Evolutionary conservation across 2,329 filamentous ascomycete genomes (phyloP).

Genomic region (Dichotomopilus funicola): DNA sequence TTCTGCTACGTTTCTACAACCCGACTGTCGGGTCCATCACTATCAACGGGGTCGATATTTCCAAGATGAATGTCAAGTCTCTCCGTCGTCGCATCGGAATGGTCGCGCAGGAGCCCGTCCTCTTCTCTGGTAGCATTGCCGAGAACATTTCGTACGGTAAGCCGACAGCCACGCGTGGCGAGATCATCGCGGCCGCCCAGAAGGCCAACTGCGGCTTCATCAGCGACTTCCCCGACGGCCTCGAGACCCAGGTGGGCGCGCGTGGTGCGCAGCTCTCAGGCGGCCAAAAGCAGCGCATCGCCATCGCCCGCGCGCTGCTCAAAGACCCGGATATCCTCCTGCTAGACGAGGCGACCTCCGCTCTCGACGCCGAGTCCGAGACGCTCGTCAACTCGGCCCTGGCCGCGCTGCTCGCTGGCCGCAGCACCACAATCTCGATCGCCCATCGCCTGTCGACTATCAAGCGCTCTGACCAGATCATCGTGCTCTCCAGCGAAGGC

Average conservation of each 20-base stretch:
- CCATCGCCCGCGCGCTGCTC: slow-evolving; percentile 87
- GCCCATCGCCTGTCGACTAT: slow-evolving; percentile 94
- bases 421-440: slow-evolving; percentile 95
- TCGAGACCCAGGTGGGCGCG: slow-evolving; percentile 89
- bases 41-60: slow-evolving; percentile 79
- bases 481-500: slow-evolving; percentile 81
- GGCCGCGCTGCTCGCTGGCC: slow-evolving; percentile 69
- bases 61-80: slow-evolving; percentile 86
- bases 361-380: slow-evolving; percentile 92
- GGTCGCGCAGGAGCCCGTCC: slow-evolving; percentile 90
- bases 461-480: slow-evolving; percentile 89
- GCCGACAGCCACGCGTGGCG: slow-evolving; percentile 66
- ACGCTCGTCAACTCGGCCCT: slow-evolving; percentile 92
- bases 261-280: slow-evolving; percentile 90
- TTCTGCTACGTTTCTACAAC: slow-evolving; percentile 86
- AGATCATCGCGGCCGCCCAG: slow-evolving; percentile 80
- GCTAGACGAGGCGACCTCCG: slow-evolving; percentile 92
- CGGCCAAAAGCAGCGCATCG: slow-evolving; percentile 95
- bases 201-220: slow-evolving; percentile 97
- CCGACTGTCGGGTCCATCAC: slow-evolving; percentile 70
- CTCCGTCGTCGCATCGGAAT: slow-evolving; percentile 87
- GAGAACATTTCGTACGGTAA: slow-evolving; percentile 91
- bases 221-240: slow-evolving; percentile 88
- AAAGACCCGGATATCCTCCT: slow-evolving; percentile 97
- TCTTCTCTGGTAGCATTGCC: slow-evolving; percentile 78